Evolutionary conservation across 129 eudicot genomes (phyloP).

Genomic region (Flaveria brownii): DNA sequence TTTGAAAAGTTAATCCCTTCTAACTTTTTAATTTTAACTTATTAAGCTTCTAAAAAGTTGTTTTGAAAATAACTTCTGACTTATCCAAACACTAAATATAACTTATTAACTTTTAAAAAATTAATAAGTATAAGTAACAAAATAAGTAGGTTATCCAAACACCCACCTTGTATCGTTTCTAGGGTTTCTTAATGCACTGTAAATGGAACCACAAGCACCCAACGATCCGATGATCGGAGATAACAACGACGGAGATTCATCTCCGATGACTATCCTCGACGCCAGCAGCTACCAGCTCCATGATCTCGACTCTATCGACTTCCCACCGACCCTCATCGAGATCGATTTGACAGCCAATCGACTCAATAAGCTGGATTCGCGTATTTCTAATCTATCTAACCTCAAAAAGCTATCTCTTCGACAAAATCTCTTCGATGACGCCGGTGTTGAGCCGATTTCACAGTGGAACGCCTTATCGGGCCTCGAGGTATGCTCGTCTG

Average conservation of each 20-base stretch:
- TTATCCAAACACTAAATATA: no score
- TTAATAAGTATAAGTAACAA: no score
- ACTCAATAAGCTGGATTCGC: conserved; percentile 66
- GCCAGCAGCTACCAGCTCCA: conserved; percentile 85
- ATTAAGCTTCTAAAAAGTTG: no score
- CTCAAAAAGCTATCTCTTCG: conserved; percentile 90
- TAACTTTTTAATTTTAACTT: no score
- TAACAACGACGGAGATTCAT: conserved; percentile 30
- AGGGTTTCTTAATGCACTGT: conserved; percentile 18
- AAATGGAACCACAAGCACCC: neutral
- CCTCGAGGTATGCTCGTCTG: conserved; percentile 53
- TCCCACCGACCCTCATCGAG: conserved; percentile 67
- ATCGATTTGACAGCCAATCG: conserved; percentile 89
- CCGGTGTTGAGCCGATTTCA: conserved; percentile 64
- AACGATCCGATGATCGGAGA: conserved; percentile 15
- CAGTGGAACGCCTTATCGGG: conserved; percentile 64
- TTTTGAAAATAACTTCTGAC: no score
- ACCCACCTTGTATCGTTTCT: neutral
- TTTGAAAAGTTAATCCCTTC: no score
- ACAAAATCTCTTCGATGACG: conserved; percentile 67
- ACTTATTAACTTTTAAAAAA: no score
- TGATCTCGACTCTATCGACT: conserved; percentile 81
- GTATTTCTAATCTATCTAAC: conserved; percentile 58
- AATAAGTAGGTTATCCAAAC: no score
- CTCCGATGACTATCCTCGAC: conserved; percentile 56